Percentiles rank a stretch among this genome's conserved stretches.
Conservation (phyloP, 768 basidiomycete species). For the Lactifluus pinguis region DNA sequence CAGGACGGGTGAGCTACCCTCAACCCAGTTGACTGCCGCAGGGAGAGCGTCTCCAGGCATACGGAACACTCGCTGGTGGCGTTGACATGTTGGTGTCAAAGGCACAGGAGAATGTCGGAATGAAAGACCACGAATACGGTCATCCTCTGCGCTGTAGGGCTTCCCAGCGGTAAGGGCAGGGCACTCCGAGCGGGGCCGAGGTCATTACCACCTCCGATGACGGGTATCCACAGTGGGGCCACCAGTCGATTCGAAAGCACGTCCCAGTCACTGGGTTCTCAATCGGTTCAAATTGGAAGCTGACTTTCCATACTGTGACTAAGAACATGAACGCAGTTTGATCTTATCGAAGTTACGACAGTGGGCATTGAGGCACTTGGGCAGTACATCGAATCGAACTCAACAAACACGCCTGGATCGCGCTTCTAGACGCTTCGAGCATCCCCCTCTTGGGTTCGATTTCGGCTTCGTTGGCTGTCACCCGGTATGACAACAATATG, state of each 20-base stretch:
- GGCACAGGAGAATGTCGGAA: conserved; percentile 7
- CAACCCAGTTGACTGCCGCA: conserved; percentile 1
- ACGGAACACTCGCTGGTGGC: conserved; percentile 4
- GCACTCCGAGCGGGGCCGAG: neutral
- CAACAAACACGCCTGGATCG: too few relatives aligned
- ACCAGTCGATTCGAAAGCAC: neutral
- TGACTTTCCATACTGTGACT: conserved; percentile 5
- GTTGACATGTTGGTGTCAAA: conserved; percentile 9
- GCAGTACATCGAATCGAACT: neutral
- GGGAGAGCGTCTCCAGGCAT: conserved; percentile 1
- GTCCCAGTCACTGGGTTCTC: conserved; percentile 3
- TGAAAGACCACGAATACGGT: conserved; percentile 7
- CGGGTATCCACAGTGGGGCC: conserved; percentile 11
- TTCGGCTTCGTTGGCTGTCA: too few relatives aligned
- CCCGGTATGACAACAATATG: too few relatives aligned
- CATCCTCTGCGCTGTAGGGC: neutral
- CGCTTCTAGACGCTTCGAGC: too few relatives aligned
- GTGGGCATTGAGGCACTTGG: conserved; percentile 1
- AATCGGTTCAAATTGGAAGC: neutral
- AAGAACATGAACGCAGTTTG: conserved; percentile 1
- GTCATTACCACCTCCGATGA: neutral
- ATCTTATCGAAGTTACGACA: conserved; percentile 3
- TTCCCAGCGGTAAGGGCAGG: neutral
- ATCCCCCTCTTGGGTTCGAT: too few relatives aligned
- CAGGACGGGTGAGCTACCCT: neutral